phyloP scores from a whole-genome alignment of 1,284 basidiomycete species.

The Apiotrichum sp. region DNA sequence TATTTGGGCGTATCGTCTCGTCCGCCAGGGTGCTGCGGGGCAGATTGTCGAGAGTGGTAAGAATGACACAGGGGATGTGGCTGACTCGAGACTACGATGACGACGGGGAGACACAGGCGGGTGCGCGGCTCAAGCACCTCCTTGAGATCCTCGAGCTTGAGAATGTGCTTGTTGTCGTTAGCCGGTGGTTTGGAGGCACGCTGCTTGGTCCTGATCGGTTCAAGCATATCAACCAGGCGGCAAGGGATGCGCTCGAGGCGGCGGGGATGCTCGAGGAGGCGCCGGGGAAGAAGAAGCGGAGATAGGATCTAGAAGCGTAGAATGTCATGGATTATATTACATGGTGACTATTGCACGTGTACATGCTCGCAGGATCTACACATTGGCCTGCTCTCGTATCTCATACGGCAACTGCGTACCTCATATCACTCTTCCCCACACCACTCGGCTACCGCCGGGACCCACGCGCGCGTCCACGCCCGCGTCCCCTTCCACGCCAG shows the following conservation, averaged over 20 bases:
- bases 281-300: constrained; percentile 1
- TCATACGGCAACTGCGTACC: too few relatives aligned
- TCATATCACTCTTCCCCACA: too few relatives aligned
- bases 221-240: constrained; percentile 87
- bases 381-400: neutral
- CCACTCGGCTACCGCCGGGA: neutral
- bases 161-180: constrained; percentile 74
- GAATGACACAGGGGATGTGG: constrained; percentile 6
- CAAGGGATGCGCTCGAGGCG: constrained; percentile 71
- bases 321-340: neutral
- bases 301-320: neutral
- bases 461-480: neutral
- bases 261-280: constrained; percentile 65
- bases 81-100: constrained; percentile 73
- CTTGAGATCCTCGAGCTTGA: constrained; percentile 66
- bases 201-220: constrained; percentile 81
- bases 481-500: neutral
- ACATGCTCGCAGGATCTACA: neutral
- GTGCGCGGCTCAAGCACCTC: constrained; percentile 75
- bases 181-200: constrained; percentile 51
- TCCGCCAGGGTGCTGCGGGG: constrained; percentile 36
- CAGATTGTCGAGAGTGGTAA: constrained; percentile 35
- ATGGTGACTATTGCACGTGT: neutral
- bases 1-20: constrained; percentile 65
- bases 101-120: constrained; percentile 85